Conservation (phyloP, 2,329 filamentous ascomycete species). For the Rhinocladiella mackenziei region DNA sequence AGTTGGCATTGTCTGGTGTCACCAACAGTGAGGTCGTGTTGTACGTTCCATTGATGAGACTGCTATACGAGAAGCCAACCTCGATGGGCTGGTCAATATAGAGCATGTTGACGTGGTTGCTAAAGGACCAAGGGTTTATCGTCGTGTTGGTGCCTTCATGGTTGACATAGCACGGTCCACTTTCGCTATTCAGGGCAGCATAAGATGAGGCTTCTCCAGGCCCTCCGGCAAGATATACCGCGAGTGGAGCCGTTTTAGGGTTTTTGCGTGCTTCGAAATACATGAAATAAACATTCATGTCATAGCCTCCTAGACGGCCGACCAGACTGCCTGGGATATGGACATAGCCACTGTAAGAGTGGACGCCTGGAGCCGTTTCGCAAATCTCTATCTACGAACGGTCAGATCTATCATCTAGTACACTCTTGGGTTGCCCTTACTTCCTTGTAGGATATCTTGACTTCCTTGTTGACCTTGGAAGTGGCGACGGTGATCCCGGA, state of each 20-base stretch:
- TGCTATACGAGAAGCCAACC: constrained; percentile 55
- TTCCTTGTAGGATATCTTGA: constrained; percentile 46
- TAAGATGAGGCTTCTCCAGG: constrained; percentile 48
- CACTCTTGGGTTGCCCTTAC: constrained; percentile 28
- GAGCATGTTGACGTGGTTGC: constrained; percentile 51
- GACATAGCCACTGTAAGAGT: constrained; percentile 58
- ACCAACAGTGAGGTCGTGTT: constrained; percentile 29
- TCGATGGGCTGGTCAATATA: constrained; percentile 64
- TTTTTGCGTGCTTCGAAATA: constrained; percentile 48
- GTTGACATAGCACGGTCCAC: constrained; percentile 51
- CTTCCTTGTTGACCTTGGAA: constrained; percentile 5
- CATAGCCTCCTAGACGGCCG: constrained; percentile 46
- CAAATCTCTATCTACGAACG: constrained; percentile 40
- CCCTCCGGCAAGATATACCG: constrained; percentile 47
- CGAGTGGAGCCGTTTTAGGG: constrained; percentile 41
- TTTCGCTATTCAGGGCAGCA: constrained; percentile 52
- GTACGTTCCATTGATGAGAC: constrained; percentile 39
- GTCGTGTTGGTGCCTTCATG: constrained; percentile 48
- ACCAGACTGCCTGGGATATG: constrained; percentile 44
- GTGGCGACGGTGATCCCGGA: constrained; percentile 1
- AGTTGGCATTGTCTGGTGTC: not conserved
- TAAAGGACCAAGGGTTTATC: constrained; percentile 60
- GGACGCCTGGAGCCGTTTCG: constrained; percentile 54
- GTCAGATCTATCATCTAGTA: not conserved
- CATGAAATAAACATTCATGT: constrained; percentile 56